phyloP scores from a whole-genome alignment of 2,329 filamentous ascomycete genomes.

The Dactylella cylindrospora region DNA sequence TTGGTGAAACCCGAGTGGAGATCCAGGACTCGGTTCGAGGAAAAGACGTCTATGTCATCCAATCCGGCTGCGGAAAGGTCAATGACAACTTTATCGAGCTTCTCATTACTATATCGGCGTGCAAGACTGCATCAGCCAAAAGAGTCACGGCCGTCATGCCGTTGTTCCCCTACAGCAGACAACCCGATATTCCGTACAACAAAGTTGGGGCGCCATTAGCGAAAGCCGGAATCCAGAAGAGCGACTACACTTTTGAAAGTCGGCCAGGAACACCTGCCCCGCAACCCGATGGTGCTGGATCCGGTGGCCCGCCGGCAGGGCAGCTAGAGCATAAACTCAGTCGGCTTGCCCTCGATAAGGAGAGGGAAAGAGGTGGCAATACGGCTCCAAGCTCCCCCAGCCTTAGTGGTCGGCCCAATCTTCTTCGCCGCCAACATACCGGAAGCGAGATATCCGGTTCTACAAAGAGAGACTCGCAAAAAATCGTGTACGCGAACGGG shows the following conservation, averaged over 20 bases:
- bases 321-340: constrained; percentile 47
- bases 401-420: constrained; percentile 22
- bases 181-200: constrained; percentile 95
- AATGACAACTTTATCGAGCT: constrained; percentile 97
- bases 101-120: constrained; percentile 97
- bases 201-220: constrained; percentile 86
- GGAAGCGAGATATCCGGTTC: constrained; percentile 30
- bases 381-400: constrained; percentile 32
- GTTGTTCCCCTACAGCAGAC: constrained; percentile 93
- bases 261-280: constrained; percentile 82
- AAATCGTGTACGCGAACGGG: constrained; percentile 61
- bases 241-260: constrained; percentile 84
- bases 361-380: constrained; percentile 35
- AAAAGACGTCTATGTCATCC: constrained; percentile 98
- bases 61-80: constrained; percentile 86
- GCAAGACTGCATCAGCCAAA: constrained; percentile 89
- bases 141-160: constrained; percentile 91
- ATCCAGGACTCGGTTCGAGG: constrained; percentile 94
- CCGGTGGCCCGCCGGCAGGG: constrained; percentile 44
- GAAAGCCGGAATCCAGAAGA: constrained; percentile 60
- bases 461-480: constrained; percentile 34
- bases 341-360: constrained; percentile 46
- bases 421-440: constrained; percentile 37
- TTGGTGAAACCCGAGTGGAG: constrained; percentile 91
- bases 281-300: constrained; percentile 28